These are phyloP conservation scores for Hymenoscyphus salicellus DNA, from an alignment of 2,329 filamentous ascomycete genomes.

Conservation along the genomic window DNA sequence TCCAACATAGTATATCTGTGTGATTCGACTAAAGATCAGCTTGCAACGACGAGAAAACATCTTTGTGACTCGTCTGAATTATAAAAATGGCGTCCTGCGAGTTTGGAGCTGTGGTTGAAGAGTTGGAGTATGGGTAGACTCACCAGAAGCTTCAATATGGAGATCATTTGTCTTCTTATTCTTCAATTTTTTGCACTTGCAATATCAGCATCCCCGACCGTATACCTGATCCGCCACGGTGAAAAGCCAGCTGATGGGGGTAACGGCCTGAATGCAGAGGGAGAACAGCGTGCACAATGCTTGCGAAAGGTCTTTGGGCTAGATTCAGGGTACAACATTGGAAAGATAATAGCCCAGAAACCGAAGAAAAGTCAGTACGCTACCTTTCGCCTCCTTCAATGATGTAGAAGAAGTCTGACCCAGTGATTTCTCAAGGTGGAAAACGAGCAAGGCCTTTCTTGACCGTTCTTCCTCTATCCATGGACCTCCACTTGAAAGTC, in stretches of 20 bases:
- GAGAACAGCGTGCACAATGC: conserved; percentile 57
- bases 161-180: not conserved
- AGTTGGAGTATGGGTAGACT: not conserved
- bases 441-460: conserved; percentile 51
- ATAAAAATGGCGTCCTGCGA: not conserved
- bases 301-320: conserved; percentile 55
- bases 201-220: conserved; percentile 38
- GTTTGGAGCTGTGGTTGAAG: not conserved
- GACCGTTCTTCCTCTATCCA: conserved; percentile 55
- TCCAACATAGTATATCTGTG: no score
- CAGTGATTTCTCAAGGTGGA: conserved; percentile 45
- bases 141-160: not conserved
- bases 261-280: conserved; percentile 49
- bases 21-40: no score
- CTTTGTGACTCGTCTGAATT: not conserved
- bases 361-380: conserved; percentile 45
- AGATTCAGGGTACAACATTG: conserved; percentile 52
- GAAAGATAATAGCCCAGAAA: conserved; percentile 55
- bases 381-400: not conserved
- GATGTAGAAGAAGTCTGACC: no score
- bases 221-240: conserved; percentile 63
- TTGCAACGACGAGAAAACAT: not conserved
- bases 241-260: conserved; percentile 54
- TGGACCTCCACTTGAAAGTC: conserved; percentile 53
- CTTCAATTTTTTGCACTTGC: conserved; percentile 4